Base-by-base conservation (phyloP, 768 basidiomycete genomes). In the Phanerochaete carnosa region DNA sequence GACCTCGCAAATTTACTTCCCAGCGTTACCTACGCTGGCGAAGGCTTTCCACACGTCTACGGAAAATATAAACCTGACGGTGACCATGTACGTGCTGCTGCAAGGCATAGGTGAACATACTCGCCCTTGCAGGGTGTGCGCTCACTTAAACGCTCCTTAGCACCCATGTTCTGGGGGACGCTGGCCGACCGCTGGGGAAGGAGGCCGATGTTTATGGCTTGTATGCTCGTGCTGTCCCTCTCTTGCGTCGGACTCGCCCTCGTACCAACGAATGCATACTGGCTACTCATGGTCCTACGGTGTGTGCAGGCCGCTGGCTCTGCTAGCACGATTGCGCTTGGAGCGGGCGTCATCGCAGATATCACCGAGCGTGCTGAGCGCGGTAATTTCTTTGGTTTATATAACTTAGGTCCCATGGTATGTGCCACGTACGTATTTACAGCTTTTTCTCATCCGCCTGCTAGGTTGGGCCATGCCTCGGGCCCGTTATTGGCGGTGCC, bases 231-330 rank as follows among this genome's bases (percentile, higher is more conserved):
- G 35, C 78, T 92, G 45, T 75, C 83, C 12, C 56, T 83, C 11
- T 83, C 90, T 1, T 94, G 90, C 66, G 75, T 93, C 22, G 83
- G 81, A 1, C 71, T 85, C 30, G 84, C 84, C 4, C 69, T 83
- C 26, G 75, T 78, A 29, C 83, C 85, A 3, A 80, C 81, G 0
- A 70, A 74, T 3, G 88, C 79, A 3, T 94, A 89, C 69, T 94
- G 90, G 90, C 74, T 92, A 3, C 75, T 94, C 13, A 80, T 94
- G 76, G 65, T 94, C n/a, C 78, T 95, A 22, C 83, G 92, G 25
- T 90, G 88, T 61, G 33, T 94, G 2, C 92, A 94, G 75, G 86
- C 89, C 1, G 80, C 85, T 2, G 91, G 92, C 1, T 90, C 87
- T 2, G 88, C 91, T 0, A 90, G 89, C 59, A 90, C 89, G 0